Percentiles rank a stretch among this genome's conserved stretches.
Conservation (phyloP, 805 yeast species). For the Cyberlindnera misumaiensis region DNA sequence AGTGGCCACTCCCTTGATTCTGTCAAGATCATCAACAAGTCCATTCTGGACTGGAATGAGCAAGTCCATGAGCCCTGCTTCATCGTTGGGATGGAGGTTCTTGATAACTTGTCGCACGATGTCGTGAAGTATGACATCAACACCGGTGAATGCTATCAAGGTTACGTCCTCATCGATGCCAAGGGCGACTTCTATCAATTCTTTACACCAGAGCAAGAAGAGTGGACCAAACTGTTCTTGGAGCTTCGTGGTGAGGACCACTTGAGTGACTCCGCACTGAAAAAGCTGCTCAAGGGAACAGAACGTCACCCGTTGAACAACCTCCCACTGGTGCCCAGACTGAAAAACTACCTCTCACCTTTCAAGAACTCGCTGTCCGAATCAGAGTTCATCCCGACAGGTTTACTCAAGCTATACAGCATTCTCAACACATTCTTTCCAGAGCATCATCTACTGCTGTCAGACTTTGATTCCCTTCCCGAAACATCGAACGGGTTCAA, state of each 20-base stretch:
- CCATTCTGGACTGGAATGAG: slow-evolving; percentile 69
- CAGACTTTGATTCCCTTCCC: slow-evolving; percentile 54
- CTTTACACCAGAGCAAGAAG: slow-evolving; percentile 55
- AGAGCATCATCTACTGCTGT: slow-evolving; percentile 61
- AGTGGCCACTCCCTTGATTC: slow-evolving; percentile 43
- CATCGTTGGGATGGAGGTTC: slow-evolving; percentile 74
- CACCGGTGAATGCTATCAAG: slow-evolving; percentile 67
- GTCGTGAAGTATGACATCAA: slow-evolving; percentile 65
- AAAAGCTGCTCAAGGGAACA: neutral
- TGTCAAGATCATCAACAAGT: slow-evolving; percentile 62
- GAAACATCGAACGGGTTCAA: slow-evolving; percentile 46
- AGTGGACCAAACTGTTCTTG: slow-evolving; percentile 49
- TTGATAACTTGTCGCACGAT: slow-evolving; percentile 82
- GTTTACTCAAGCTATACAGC: slow-evolving; percentile 58
- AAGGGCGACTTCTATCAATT: slow-evolving; percentile 72
- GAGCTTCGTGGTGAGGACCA: slow-evolving; percentile 28
- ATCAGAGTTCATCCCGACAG: slow-evolving; percentile 75
- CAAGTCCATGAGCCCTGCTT: slow-evolving; percentile 60
- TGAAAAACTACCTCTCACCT: slow-evolving; percentile 52
- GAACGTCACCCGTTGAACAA: slow-evolving; percentile 53
- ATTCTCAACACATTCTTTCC: slow-evolving; percentile 63
- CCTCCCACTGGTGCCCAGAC: slow-evolving; percentile 31
- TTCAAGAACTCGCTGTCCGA: slow-evolving; percentile 59
- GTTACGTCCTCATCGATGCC: slow-evolving; percentile 66
- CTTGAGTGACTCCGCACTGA: neutral